These are phyloP conservation scores for Venturia pyrina DNA, from an alignment of 2,329 filamentous ascomycete genomes.

Conservation along the genomic window DNA sequence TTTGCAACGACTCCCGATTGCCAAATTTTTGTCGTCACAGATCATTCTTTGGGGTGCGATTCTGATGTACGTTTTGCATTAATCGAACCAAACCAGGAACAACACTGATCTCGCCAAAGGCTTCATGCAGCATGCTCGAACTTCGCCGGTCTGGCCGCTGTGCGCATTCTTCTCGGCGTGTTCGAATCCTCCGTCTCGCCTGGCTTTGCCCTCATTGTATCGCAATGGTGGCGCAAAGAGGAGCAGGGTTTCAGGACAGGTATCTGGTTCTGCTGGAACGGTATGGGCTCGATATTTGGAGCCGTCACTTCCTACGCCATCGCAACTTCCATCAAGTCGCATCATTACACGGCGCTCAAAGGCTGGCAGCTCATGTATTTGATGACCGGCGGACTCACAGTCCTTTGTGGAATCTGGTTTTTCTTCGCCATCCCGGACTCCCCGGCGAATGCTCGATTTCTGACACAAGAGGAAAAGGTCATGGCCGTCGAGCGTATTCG, in stretches of 20 bases:
- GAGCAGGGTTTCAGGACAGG: conserved; percentile 5
- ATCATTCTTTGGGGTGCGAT: not conserved
- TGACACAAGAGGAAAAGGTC: conserved; percentile 30
- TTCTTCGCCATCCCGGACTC: conserved; percentile 33
- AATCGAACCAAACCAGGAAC: not conserved
- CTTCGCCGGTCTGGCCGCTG: conserved; percentile 29
- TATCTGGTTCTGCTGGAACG: conserved; percentile 3
- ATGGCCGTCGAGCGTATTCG: conserved; percentile 45
- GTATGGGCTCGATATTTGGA: conserved; percentile 8
- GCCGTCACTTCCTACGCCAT: conserved; percentile 10
- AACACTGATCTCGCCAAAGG: not conserved
- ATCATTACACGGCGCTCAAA: conserved; percentile 18
- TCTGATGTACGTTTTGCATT: conserved; percentile 10
- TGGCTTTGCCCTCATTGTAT: conserved; percentile 19
- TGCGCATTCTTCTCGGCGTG: conserved; percentile 27
- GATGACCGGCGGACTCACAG: conserved; percentile 37
- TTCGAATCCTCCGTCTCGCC: conserved; percentile 28
- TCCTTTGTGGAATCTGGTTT: conserved; percentile 28
- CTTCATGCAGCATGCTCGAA: conserved; percentile 26
- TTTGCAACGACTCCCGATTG: conserved; percentile 36
- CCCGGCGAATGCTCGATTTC: conserved; percentile 34
- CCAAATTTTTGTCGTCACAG: conserved; percentile 22
- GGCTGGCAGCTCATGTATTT: conserved; percentile 46
- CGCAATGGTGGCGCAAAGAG: not conserved
- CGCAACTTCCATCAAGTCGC: not conserved